Base-by-base conservation (phyloP, 306 rosid species). In the Pueraria montana region DNA sequence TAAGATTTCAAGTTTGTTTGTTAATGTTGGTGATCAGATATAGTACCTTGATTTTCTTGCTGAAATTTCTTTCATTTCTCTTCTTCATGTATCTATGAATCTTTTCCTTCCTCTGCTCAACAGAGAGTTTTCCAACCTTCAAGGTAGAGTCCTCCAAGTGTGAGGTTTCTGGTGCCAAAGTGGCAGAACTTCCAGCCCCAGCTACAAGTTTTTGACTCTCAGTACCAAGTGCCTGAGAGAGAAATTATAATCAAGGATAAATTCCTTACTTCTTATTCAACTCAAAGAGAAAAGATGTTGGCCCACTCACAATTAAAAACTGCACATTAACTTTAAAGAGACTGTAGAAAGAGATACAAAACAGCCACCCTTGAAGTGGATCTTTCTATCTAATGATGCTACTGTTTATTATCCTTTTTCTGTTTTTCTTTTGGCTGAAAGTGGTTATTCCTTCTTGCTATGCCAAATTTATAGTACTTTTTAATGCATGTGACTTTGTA, bases 71-170 rank as follows among this genome's bases (percentile, higher is more conserved):
- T 80, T 96, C 97, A 61, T 89, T 90, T 82, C 99, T 90, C 79
- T 96, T 96, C 93, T 94, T 96, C 97, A 94, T 88, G 90, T 94
- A 96, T 89, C 99, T 92, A 80, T 90, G 93, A 84, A 96, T 94
- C 92, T 94, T 96, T 78, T 96, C 98, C 81, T 89, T 94, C 89
- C 99, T 96, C 78, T 94, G 93, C 83, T 96, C 99, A 70, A 81
- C 89, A 70, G 99, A 92, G 56, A 96, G 96, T 84, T 94, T 96
- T 80, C 96, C 96, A 52, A 94, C 99, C 85, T 94, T 96, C 70
- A 89, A 89, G 59, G 84, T 86, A 43, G 93, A 88, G 83, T 94
- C 98, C 84, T 94, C 97, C 87, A 91, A 82, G 83, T 87, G 91
- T 68, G 97, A 88, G 72, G 92, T 94, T 45, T 96, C 99, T 59